Evolutionary conservation across 495 filamentous ascomycete genomes (phyloP), one percentile per base, ranked within the genome.

Genomic region (Parathielavia appendiculata): DNA sequence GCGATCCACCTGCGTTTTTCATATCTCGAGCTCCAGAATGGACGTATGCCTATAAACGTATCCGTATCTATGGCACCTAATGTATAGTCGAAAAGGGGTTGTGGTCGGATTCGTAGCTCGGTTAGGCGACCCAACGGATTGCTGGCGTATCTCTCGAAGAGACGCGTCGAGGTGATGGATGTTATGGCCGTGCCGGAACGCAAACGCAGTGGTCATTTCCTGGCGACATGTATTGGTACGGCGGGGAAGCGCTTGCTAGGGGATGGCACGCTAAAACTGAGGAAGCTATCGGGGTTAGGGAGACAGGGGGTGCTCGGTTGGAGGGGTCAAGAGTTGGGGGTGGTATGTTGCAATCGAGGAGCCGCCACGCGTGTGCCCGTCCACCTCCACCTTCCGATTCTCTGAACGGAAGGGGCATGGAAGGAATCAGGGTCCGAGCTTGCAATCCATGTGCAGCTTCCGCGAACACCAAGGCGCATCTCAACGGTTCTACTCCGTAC

Each of bases 351-450:
- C 26, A 30, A 30, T 30, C 26, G 26, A 30, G 53, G 53, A 55
- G 53, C 53, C 53, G n/a, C n/a, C n/a, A n/a, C n/a, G 53, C 53
- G 26, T 55, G 53, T 52, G 7, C 40, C n/a, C 30, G 41, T 41
- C 53, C 40, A 55, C 52, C 41, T 45, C 53, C 40, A 3, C 26
- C 26, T 30, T 6, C 40, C 30, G 32, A 9, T 30, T 32, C 16
- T 17, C 22, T 32, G 10, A 11, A 20, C 17, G 35, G 7, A 14
- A 38, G 3, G 32, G 22, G 30, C 36, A 23, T 26, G 51, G 36
- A 38, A 19, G 34, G n/a, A 3, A 6, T 23, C 26, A 20, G 20
- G 45, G 20, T 34, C 12, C 46, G 17, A 9, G 23, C 26, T 23
- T 54, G 39, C 12, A 23, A 54, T 34, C 38, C 51, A 8, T 54